Percentiles rank a stretch among this genome's conserved stretches.
phyloP scores from a whole-genome alignment of 176 grass and related monocot species.

The Pontederia paniculata region DNA sequence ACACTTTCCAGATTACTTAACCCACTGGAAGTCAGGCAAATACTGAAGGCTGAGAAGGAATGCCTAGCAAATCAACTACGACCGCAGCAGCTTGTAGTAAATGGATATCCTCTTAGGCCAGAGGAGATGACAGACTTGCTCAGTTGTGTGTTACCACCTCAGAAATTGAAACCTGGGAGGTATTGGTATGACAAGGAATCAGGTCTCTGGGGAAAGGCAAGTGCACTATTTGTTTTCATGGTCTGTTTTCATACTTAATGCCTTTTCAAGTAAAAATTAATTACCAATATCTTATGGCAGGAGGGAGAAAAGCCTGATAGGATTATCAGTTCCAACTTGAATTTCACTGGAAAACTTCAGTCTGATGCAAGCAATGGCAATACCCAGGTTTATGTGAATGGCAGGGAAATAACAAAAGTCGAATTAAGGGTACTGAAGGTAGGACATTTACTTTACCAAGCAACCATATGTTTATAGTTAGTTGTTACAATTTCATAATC shows the following conservation, averaged over 20 bases:
- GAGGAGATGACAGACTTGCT: constrained; percentile 75
- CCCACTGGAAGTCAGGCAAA: constrained; percentile 79
- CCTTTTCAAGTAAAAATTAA: too few species aligned
- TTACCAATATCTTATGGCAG: constrained; percentile 24
- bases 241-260: neutral
- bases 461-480: neutral
- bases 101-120: constrained; percentile 38
- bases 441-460: neutral
- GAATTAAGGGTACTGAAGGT: constrained; percentile 76
- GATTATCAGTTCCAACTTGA: constrained; percentile 63
- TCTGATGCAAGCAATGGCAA: constrained; percentile 70
- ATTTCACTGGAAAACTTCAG: constrained; percentile 78
- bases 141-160: constrained; percentile 62
- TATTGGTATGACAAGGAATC: constrained; percentile 99
- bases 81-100: constrained; percentile 64
- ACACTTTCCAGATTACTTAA: constrained; percentile 47
- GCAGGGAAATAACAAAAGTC: constrained; percentile 77
- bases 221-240: neutral
- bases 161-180: constrained; percentile 80
- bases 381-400: constrained; percentile 80
- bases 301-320: constrained; percentile 73
- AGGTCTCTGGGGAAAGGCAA: constrained; percentile 86
- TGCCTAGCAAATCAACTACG: constrained; percentile 88
- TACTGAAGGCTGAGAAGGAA: constrained; percentile 86
- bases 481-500: neutral